Evolutionary conservation across 2,329 filamentous ascomycete species (phyloP).

Genomic region (Coniochaeta sp.): DNA sequence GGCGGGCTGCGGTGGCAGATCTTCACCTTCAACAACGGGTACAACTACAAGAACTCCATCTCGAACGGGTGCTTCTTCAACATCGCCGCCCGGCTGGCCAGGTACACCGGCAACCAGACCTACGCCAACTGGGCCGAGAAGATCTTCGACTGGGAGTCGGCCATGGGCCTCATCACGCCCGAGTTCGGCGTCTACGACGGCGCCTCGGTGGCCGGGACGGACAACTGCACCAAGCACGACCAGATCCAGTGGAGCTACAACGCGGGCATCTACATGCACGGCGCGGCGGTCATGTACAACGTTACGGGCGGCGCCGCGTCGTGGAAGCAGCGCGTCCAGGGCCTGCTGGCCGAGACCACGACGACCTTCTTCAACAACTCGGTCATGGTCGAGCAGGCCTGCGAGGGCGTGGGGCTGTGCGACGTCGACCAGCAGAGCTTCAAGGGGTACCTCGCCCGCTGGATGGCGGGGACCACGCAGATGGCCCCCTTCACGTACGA

Average conservation of each 20-base stretch:
- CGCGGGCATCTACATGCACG: conserved; percentile 56
- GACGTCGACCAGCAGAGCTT: conserved; percentile 56
- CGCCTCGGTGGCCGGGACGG: background rate
- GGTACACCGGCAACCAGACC: conserved; percentile 71
- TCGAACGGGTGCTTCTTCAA: conserved; percentile 66
- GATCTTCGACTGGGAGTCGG: conserved; percentile 58
- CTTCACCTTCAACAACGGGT: conserved; percentile 67
- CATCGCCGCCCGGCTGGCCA: conserved; percentile 60
- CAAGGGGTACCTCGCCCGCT: conserved; percentile 55
- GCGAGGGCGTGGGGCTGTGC: conserved; percentile 54
- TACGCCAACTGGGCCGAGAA: conserved; percentile 70
- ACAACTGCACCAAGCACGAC: conserved; percentile 50
- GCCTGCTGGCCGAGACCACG: conserved; percentile 43
- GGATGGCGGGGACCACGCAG: conserved; percentile 54
- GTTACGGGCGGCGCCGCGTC: conserved; percentile 36
- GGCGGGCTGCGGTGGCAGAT: conserved; percentile 85
- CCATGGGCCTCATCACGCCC: conserved; percentile 46
- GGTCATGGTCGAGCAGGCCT: conserved; percentile 56
- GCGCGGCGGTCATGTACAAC: conserved; percentile 63
- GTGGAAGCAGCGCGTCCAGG: conserved; percentile 53
- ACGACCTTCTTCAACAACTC: conserved; percentile 48
- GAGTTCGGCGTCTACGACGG: conserved; percentile 51
- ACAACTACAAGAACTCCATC: conserved; percentile 61
- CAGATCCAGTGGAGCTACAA: conserved; percentile 63
- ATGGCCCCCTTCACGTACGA: conserved; percentile 53